These are phyloP conservation scores for Primulina tabacum DNA, from an alignment of 257 asterid genomes.

Conservation along the genomic window DNA sequence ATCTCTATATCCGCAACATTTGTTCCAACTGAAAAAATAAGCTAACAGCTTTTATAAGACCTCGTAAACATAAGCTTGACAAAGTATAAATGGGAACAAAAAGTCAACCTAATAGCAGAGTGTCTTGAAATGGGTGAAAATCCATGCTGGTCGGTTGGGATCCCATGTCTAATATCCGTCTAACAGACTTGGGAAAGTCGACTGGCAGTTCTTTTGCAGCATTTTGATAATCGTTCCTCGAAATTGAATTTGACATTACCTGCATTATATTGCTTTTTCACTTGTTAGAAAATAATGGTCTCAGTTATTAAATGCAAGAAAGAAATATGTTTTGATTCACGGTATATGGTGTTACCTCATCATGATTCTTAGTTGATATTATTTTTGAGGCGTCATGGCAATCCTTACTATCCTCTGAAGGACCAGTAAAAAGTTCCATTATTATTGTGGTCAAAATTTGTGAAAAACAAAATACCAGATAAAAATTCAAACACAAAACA, in stretches of 20 bases:
- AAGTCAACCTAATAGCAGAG: conserved; percentile 56
- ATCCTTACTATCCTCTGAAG: conserved; percentile 28
- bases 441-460: conserved; percentile 12
- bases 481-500: conserved; percentile 5
- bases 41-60: no score
- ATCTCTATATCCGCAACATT: conserved; percentile 53
- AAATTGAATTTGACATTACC: conserved; percentile 30
- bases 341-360: conserved; percentile 44
- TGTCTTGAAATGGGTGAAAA: conserved; percentile 66
- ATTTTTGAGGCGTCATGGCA: conserved; percentile 22
- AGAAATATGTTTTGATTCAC: not conserved
- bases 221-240: conserved; percentile 22
- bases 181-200: conserved; percentile 52
- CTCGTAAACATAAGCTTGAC: no score
- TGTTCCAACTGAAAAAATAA: conserved; percentile 47
- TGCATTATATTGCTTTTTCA: conserved; percentile 25
- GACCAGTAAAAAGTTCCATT: conserved; percentile 18
- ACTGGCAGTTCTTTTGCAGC: conserved; percentile 27
- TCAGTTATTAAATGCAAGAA: not conserved
- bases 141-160: conserved; percentile 55
- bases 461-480: not conserved
- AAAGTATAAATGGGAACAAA: no score
- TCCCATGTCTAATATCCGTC: conserved; percentile 37
- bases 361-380: conserved; percentile 23
- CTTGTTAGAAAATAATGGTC: not conserved